Evolutionary conservation across 345 rosid genomes (phyloP), one percentile per base, ranked within the genome.

Genomic region (Sonneratia caseolaris): DNA sequence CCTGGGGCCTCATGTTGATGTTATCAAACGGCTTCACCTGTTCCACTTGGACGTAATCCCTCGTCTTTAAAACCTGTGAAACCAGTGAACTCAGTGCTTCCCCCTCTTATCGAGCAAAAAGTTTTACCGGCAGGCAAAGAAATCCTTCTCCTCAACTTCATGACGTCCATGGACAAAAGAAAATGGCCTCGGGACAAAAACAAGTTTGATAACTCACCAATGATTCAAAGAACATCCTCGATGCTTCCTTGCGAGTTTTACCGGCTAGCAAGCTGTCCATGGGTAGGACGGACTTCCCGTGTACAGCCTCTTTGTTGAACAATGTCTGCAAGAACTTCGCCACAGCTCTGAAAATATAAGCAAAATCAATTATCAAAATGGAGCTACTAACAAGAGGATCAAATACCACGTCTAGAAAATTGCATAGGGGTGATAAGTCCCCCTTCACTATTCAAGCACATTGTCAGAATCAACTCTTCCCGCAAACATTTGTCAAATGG

Each of bases 191-290:
- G 49, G 53, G 22, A 64, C 14, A 70, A 11, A 1, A 9, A 21
- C 3, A 49, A 48, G 35, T 51, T 35, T 18, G 38, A 22, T 24
- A 57, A 71, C 89, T 70, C 89, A 96, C 99, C 97, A 96, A 13
- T 47, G 98, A 88, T 78, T 96, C 99, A 12, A 96, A 96, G 76
- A 96, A 96, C 99, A 96, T 85, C 77, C 99, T 89, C 0, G 98
- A 89, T 43, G 98, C 99, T 80, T 96, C 99, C 81, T 91, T 96
- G 61, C 97, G 96, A 48, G 99, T 96, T 88, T 96, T 96, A 68
- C 95, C 93, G 37, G 87, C 76, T 70, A 96, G 80, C 42, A 96
- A 88, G 69, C 75, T 79, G 80, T 91, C 97, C 81, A 91, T 76
- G 7, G 82, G 81, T 67, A 95, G 75, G 38, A 78, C 79, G 77